Evolutionary conservation across 2,329 filamentous ascomycete species (phyloP).

Genomic region (Sporothrix schenckii): DNA sequence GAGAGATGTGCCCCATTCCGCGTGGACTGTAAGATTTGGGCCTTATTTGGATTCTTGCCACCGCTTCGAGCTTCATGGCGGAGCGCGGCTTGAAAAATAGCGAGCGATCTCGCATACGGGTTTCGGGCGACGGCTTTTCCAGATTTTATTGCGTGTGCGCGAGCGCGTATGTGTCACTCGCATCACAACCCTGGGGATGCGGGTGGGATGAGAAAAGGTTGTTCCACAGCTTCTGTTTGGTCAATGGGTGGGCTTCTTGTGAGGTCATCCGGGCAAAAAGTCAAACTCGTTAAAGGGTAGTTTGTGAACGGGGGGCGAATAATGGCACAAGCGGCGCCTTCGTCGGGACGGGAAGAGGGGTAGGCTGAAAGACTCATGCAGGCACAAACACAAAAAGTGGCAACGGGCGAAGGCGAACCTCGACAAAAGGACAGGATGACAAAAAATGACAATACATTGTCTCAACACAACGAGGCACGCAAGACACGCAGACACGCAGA

Average conservation of each 20-base stretch:
- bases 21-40: background rate
- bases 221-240: constrained; percentile 21
- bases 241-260: constrained; percentile 13
- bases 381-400: constrained; percentile 2
- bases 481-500: background rate
- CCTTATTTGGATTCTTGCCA: background rate
- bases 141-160: background rate
- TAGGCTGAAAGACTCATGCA: background rate
- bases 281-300: background rate
- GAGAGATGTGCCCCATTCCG: constrained; percentile 12
- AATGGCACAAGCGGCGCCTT: background rate
- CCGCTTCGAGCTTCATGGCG: background rate
- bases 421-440: background rate
- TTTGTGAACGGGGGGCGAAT: background rate
- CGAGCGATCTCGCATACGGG: constrained; percentile 1
- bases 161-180: background rate
- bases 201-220: constrained; percentile 4
- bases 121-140: background rate
- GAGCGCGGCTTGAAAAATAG: constrained; percentile 4
- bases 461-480: background rate
- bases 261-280: constrained; percentile 24
- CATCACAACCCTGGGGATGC: constrained; percentile 5
- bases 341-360: background rate
- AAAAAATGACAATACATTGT: background rate
- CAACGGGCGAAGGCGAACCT: background rate